Percentiles rank a stretch among this genome's conserved stretches.
Conservation (phyloP, 2,329 filamentous ascomycete species). For the Colletotrichum lupini region DNA sequence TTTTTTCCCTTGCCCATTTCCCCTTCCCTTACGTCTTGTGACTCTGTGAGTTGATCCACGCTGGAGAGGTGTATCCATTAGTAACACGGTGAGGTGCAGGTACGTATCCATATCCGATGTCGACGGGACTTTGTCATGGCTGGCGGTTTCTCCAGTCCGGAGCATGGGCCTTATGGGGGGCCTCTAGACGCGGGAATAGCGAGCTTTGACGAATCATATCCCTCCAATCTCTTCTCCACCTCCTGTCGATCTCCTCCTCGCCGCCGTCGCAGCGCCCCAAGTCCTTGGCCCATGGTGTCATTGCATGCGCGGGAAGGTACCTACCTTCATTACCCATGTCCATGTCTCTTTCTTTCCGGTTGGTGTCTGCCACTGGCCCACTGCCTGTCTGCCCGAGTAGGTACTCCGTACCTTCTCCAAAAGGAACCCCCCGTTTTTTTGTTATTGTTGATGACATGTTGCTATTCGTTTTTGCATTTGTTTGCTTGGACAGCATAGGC, state of each 20-base stretch:
- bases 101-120: background rate
- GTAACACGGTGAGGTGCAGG: background rate
- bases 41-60: background rate
- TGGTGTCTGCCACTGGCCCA: background rate
- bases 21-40: background rate
- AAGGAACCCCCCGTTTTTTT: background rate
- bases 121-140: background rate
- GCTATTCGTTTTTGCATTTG: background rate
- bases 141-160: background rate
- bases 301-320: conserved; percentile 1
- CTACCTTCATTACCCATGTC: background rate
- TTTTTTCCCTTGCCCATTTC: background rate
- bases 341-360: background rate
- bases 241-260: conserved; percentile 35
- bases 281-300: conserved; percentile 23
- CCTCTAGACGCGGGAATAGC: background rate
- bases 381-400: background rate
- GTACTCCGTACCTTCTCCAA: background rate
- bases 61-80: background rate
- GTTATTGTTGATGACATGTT: background rate
- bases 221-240: conserved; percentile 6
- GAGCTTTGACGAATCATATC: background rate
- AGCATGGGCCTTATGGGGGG: background rate
- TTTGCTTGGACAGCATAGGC: background rate
- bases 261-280: conserved; percentile 9